These are phyloP conservation scores for Groenewaldozyma salmanticensis DNA, from an alignment of 805 yeast genomes.

Conservation along the genomic window DNA sequence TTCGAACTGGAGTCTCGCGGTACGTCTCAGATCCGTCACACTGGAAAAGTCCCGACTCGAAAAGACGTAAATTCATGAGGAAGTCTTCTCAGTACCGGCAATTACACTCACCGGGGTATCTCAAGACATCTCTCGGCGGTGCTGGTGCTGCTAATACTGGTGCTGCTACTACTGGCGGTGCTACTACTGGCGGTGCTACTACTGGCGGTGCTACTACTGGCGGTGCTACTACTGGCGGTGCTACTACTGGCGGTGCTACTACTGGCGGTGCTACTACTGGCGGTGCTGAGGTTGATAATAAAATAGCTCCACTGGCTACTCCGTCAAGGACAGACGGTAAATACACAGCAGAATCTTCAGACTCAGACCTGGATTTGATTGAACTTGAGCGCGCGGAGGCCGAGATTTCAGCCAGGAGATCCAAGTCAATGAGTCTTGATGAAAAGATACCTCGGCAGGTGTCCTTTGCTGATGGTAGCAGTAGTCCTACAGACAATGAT, in stretches of 20 bases:
- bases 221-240: neutral
- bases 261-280: neutral
- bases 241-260: neutral
- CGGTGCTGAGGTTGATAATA: neutral
- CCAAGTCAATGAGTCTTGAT: neutral
- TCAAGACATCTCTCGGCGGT: conserved; percentile 5
- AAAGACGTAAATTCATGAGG: neutral
- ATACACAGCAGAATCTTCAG: neutral
- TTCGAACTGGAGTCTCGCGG: neutral
- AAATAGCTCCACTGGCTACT: neutral
- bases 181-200: neutral
- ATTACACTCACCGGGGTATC: conserved; percentile 16
- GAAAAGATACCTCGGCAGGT: neutral
- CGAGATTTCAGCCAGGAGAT: neutral
- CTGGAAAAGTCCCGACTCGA: neutral
- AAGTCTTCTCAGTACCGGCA: neutral
- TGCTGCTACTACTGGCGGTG: neutral
- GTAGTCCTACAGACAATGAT: conserved; percentile 2
- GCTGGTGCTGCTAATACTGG: too few species aligned
- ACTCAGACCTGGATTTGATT: neutral
- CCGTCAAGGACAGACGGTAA: neutral
- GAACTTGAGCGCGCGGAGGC: neutral
- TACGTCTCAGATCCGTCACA: neutral
- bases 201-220: neutral
- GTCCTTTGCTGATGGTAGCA: neutral